Evolutionary conservation across 108 stramenopile genomes (phyloP).

Genomic region (Asterionellopsis glacialis): DNA sequence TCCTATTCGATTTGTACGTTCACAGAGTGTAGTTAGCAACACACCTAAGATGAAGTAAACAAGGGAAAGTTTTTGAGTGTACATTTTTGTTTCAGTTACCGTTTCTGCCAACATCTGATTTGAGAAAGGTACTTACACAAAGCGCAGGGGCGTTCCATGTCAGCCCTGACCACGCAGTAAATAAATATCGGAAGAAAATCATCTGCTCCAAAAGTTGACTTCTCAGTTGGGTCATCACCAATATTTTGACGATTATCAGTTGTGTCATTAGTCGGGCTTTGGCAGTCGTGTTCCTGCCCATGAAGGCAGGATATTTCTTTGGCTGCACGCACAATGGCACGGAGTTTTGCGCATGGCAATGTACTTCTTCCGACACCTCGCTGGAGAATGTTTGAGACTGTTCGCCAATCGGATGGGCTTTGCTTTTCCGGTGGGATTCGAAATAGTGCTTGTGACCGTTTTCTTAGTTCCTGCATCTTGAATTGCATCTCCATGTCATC

Average conservation of each 20-base stretch:
- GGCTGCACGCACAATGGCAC: constrained; percentile 79
- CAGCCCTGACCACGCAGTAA: constrained; percentile 75
- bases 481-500: constrained; percentile 80
- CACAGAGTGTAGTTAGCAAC: constrained; percentile 71
- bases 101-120: background rate
- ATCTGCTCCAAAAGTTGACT: constrained; percentile 71
- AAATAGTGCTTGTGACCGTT: constrained; percentile 55
- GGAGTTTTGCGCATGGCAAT: constrained; percentile 75
- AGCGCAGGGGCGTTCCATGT: constrained; percentile 78
- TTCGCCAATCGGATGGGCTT: constrained; percentile 67
- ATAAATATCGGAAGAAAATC: constrained; percentile 92
- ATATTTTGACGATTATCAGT: background rate
- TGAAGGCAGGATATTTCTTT: constrained; percentile 64
- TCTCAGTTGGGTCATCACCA: background rate
- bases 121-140: constrained; percentile 40
- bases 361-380: constrained; percentile 75
- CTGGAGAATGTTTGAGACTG: constrained; percentile 65
- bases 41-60: constrained; percentile 28
- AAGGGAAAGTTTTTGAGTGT: background rate
- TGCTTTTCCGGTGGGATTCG: constrained; percentile 41
- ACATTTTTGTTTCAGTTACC: background rate
- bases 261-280: background rate
- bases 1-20: constrained; percentile 65
- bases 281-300: constrained; percentile 21
- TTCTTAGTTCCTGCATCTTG: constrained; percentile 58